Conservation (phyloP, 768 basidiomycete species). For the Roridomyces roridus region DNA sequence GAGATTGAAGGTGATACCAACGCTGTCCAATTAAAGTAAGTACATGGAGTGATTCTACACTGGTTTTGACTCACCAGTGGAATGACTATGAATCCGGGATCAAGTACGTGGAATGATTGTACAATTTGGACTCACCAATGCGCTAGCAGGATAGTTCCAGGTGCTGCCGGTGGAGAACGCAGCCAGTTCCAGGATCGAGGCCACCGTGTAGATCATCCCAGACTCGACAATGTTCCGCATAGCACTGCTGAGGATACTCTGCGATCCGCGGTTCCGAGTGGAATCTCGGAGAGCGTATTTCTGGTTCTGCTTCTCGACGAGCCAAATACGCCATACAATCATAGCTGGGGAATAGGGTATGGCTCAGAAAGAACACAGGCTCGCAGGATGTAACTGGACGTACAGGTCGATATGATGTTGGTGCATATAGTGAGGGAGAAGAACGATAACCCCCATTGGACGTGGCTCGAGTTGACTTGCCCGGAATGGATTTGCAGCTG, state of each 20-base stretch:
- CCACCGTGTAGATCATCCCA: conserved; percentile 5
- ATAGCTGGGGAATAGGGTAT: not conserved
- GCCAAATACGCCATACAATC: conserved; percentile 11
- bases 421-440: conserved; percentile 3
- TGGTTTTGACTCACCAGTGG: no score
- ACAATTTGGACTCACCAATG: not conserved
- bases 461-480: not conserved
- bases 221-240: conserved; percentile 16
- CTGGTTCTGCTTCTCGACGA: not conserved
- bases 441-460: not conserved
- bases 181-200: conserved; percentile 1
- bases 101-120: no score
- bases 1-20: conserved; percentile 8
- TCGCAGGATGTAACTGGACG: not conserved
- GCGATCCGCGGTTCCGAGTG: not conserved
- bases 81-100: no score
- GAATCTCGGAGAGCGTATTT: not conserved
- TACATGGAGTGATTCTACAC: no score
- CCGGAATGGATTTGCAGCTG: not conserved
- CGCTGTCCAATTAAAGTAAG: not conserved
- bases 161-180: conserved; percentile 7
- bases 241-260: not conserved
- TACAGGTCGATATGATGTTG: conserved; percentile 6
- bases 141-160: conserved; percentile 2
- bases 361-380: not conserved